Evolutionary conservation across 805 yeast genomes (phyloP), one percentile per base, ranked within the genome.

Genomic region (Yarrowia deformans): DNA sequence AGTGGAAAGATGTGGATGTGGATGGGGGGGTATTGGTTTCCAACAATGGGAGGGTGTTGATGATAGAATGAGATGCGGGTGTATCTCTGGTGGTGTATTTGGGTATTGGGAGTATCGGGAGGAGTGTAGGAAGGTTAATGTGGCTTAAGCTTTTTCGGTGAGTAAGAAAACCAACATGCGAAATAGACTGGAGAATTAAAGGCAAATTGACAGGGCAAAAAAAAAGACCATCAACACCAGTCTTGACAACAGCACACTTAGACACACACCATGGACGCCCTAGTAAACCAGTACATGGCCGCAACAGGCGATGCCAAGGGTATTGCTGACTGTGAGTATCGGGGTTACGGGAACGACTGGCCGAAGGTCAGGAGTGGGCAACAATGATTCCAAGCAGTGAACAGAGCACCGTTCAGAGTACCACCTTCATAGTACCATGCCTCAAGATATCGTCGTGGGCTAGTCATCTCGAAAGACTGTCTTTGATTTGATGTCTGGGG

Each of bases 211-310:
- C 19, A 16, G 45, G 16, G 19, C 3, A 42, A 42, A 18, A 42
- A 42, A 9, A 42, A 39, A 16, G 45, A n/a, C 18, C 10, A 42
- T 16, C 8, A n/a, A 14, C 39, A 35, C 39, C 39, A 35, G 39
- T 10, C 39, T 35, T 13, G 40, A 39, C 13, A 39, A 39, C 40
- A 1, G 10, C 40, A 39, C 3, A 10, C 40, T 8, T 39, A 13
- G n/a, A n/a, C 37, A 40, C 14, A 40, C 18, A 8, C 2, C 48
- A 68, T 72, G 66, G 73, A 75, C 45, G 70, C 71, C 16, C 54
- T 73, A 39, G 69, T 75, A n/a, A 73, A 74, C 63, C 69, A 70
- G 63, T 75, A 74, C 45, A 55, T 75, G 34, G 73, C 71, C 13
- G 76, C 45, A 14, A 29, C 55, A 10, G 68, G 46, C 37, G 48